Evolutionary conservation across 495 filamentous ascomycete species (phyloP), one percentile per base, ranked within the genome.

Genomic region (Umbilicaria muhlenbergii): DNA sequence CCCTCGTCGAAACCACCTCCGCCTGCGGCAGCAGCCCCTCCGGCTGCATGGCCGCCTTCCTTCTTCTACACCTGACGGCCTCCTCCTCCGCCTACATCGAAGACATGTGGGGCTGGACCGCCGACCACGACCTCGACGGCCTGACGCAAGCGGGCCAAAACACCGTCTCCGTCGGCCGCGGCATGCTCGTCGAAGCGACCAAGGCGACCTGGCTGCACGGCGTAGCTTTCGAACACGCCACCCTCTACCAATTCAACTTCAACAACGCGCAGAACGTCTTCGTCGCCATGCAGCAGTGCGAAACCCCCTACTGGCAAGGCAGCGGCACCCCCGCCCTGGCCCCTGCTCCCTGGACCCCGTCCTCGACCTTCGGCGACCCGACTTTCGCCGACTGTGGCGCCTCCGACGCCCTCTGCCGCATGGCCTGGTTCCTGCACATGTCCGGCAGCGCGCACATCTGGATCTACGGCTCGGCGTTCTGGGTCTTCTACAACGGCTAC

Each of bases 21-120:
- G 54, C 49, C 2, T 54, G 55, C 5, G 52, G 60, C 15, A 49
- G 44, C 11, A 39, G 53, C 36, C 31, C 42, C n/a, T 33, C 39
- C 2, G 15, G 38, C 32, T 78, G 74, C 55, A 66, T 65, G 46
- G 74, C 72, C 2, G 72, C 71, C 0, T 74, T 63, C 44, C 52
- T 63, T 3, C 50, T 74, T 11, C 40, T 76, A 3, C 71, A 77
- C 39, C 48, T 78, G 3, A 66, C 63, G 1, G 38, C 47, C 6
- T 63, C 61, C 3, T 63, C 65, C 1, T 71, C 67, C 2, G 64
- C 58, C 7, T 78, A 77, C 43, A 59, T 77, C 32, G 72, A 77
- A 48, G 68, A 71, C 49, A 61, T 77, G 51, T 77, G 74, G 71
- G 67, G 65, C 41, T 77, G 71, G 73, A 71, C 68, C 6, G 69